Evolutionary conservation across 1,284 basidiomycete species (phyloP).

Genomic region (Tremellales sp.): DNA sequence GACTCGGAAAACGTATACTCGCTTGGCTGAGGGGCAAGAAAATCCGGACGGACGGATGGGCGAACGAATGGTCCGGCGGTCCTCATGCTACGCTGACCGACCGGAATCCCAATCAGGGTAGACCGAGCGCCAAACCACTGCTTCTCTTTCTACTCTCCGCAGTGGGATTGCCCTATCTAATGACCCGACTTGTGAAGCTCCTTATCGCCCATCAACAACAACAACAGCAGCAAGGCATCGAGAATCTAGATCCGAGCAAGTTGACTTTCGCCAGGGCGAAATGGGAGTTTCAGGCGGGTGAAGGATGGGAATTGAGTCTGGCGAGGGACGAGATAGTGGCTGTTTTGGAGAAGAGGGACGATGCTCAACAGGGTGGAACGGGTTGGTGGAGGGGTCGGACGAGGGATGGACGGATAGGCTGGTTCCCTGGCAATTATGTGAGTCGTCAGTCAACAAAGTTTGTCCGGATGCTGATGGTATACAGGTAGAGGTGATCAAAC

Average conservation of each 20-base stretch:
- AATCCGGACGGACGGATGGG: conserved; percentile 38
- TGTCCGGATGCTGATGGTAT: not conserved
- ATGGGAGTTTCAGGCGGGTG: conserved; percentile 72
- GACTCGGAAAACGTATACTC: conserved; percentile 57
- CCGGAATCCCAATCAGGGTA: conserved; percentile 25
- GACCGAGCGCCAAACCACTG: conserved; percentile 81
- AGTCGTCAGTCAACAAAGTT: conserved; percentile 8
- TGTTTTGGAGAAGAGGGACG: conserved; percentile 77
- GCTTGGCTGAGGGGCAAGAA: conserved; percentile 53
- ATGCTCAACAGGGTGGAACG: conserved; percentile 65
- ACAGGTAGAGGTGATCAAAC: conserved; percentile 6
- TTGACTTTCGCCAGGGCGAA: conserved; percentile 84
- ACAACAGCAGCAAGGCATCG: conserved; percentile 22
- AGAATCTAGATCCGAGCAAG: conserved; percentile 50
- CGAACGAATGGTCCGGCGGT: conserved; percentile 45
- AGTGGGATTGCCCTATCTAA: conserved; percentile 88
- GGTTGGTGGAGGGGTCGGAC: conserved; percentile 98
- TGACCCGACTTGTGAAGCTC: conserved; percentile 81
- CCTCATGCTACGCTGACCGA: too few species aligned
- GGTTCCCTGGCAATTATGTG: conserved; percentile 93
- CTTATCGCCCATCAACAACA: conserved; percentile 62
- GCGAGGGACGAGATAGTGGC: conserved; percentile 93
- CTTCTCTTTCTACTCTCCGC: conserved; percentile 94
- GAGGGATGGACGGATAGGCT: conserved; percentile 87
- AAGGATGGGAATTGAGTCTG: conserved; percentile 73